Evolutionary conservation across 2,329 filamentous ascomycete species (phyloP), one percentile per base, ranked within the genome.

Genomic region (Aureobasidium melanogenum): DNA sequence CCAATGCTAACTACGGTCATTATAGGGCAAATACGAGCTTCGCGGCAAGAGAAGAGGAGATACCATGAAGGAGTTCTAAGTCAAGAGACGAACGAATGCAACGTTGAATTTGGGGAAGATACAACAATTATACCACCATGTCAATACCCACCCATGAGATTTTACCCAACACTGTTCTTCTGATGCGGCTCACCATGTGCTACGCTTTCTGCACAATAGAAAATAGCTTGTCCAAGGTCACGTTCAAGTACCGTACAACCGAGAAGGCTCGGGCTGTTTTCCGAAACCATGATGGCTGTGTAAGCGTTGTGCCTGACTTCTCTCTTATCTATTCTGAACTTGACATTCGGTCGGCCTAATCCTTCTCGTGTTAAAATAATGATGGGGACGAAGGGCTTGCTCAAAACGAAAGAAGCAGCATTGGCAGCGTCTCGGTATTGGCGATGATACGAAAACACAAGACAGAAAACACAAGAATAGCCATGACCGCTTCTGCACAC

Each of bases 11-110:
- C 47, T 14, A 10, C 32, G 19, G 22, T 50, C 5, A 7, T 22
- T 28, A 48, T 69, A 97, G 93, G 94, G 93, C 70, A 91, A 93
- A 72, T 96, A 80, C 74, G 83, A 95, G 52, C 74, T 97, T 68
- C 84, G 91, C 68, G 93, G 86, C 62, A 97, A 97, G 87, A 83
- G 89, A 74, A 88, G 84, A 76, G 92, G 91, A 60, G 93, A 97
- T 72, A 81, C 87, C n/a, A 82, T 95, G 70, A 79, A 80, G 60
- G 92, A 97, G 77, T 93, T 83, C 74, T 97, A 77, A 69, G 64
- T 41, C 69, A 22, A 28, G 34, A 38, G 19, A 58, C 32, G 41
- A 44, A 38, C 56, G 22, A 34, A 28, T 30, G 56, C 56, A 22
- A 46, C 26, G 19, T 41, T 39, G 43, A 36, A 30, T 5, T 38